Conservation (phyloP, 176 grass and related monocot genomes). For the bread wheat (Triticum aestivum) region DNA sequence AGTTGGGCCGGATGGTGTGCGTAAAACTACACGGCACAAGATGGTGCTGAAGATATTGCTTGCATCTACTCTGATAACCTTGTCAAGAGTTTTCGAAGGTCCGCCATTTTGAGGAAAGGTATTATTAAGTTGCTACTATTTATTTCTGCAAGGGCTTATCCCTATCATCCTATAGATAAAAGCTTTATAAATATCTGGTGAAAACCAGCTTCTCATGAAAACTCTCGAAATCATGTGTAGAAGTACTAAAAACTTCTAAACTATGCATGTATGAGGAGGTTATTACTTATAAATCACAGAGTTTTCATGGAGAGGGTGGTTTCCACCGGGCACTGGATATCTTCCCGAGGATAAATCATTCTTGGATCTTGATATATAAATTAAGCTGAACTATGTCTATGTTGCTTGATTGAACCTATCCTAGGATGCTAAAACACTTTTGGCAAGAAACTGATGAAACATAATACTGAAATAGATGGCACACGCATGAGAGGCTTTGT, state of each 20-base stretch:
- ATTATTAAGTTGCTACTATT: neutral
- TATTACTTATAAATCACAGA: neutral
- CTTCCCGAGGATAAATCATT: neutral
- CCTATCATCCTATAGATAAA: neutral
- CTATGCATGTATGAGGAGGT: no score
- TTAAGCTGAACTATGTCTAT: slow-evolving; percentile 1
- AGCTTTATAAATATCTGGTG: neutral
- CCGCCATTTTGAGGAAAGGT: slow-evolving; percentile 15
- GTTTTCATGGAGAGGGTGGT: neutral
- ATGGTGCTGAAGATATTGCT: slow-evolving; percentile 36
- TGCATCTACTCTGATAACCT: slow-evolving; percentile 36
- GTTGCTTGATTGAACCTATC: neutral
- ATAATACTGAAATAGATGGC: neutral
- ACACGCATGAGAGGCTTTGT: neutral
- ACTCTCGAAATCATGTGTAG: neutral
- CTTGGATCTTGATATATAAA: neutral
- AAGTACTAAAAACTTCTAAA: neutral
- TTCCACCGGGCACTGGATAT: neutral
- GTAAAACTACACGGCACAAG: slow-evolving; percentile 23
- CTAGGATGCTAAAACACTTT: neutral
- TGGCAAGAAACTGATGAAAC: neutral
- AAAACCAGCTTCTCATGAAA: neutral
- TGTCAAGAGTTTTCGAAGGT: slow-evolving; percentile 27
- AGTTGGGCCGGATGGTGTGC: neutral
- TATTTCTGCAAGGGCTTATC: neutral